A percentile compares a stretch with the other conserved stretches of the same genome.
These are phyloP conservation scores for Puccinia coronata DNA, from an alignment of 1,284 basidiomycete genomes.

Conservation along the genomic window DNA sequence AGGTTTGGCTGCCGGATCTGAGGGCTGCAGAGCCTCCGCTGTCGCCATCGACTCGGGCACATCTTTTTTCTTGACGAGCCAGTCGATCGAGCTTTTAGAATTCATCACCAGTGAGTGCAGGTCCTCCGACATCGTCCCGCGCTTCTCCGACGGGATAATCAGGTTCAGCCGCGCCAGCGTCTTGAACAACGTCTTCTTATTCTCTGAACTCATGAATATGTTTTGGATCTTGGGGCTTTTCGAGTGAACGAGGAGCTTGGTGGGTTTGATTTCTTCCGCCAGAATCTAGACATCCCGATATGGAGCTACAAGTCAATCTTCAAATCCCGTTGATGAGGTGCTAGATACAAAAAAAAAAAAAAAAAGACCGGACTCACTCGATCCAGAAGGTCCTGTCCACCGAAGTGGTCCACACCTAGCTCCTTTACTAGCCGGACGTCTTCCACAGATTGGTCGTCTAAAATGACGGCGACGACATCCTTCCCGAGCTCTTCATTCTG, in stretches of 20 bases:
- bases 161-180: conserved; percentile 64
- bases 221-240: conserved; percentile 75
- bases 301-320: neutral
- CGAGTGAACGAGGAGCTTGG: conserved; percentile 75
- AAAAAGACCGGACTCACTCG: too few species aligned
- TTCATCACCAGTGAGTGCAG: conserved; percentile 76
- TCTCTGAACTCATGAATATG: conserved; percentile 71
- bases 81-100: conserved; percentile 80
- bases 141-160: conserved; percentile 89
- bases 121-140: conserved; percentile 90
- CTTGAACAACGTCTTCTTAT: conserved; percentile 28
- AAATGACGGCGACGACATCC: conserved; percentile 81
- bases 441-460: conserved; percentile 66
- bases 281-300: conserved; percentile 19
- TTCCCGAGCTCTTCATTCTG: conserved; percentile 64
- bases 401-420: conserved; percentile 71
- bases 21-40: neutral
- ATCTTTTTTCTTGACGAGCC: conserved; percentile 72
- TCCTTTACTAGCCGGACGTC: conserved; percentile 59
- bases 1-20: neutral
- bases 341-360: too few species aligned
- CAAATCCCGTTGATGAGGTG: too few species aligned
- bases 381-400: conserved; percentile 78
- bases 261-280: conserved; percentile 56
- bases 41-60: too few species aligned